Conservation (phyloP, 768 basidiomycete genomes). For the Leccinellum albellum region DNA sequence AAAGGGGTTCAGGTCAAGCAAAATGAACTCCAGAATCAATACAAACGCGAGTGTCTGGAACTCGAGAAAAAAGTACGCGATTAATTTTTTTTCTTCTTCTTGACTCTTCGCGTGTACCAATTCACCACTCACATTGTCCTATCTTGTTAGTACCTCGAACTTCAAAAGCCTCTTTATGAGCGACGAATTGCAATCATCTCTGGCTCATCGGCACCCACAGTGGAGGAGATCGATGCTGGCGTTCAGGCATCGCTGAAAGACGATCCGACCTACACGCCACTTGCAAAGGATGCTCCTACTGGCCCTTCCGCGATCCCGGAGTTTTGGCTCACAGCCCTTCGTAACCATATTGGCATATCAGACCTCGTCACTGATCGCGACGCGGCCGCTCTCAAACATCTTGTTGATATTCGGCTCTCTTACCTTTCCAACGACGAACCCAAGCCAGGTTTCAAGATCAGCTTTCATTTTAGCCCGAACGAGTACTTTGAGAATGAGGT, state of each 20-base stretch:
- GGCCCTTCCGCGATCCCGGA: conserved; percentile 65
- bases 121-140: conserved; percentile 2
- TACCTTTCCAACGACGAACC: conserved; percentile 65
- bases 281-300: conserved; percentile 49
- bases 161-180: conserved; percentile 82
- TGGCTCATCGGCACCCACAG: conserved; percentile 67
- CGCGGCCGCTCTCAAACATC: conserved; percentile 75
- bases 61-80: conserved; percentile 86
- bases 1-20: conserved; percentile 94
- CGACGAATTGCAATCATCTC: conserved; percentile 82
- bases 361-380: conserved; percentile 95
- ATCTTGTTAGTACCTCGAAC: conserved; percentile 57
- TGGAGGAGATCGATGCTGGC: conserved; percentile 82
- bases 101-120: conserved; percentile 7
- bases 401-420: conserved; percentile 75
- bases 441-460: conserved; percentile 89
- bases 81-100: conserved; percentile 2
- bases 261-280: conserved; percentile 62
- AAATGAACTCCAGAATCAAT: conserved; percentile 81
- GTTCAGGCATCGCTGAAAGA: conserved; percentile 70
- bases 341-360: conserved; percentile 82
- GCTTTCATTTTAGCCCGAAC: conserved; percentile 77
- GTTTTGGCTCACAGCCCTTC: conserved; percentile 96
- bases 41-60: conserved; percentile 92
- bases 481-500: conserved; percentile 83